Conservation (phyloP, 1,284 basidiomycete species). For the Tranzscheliella williamsii region DNA sequence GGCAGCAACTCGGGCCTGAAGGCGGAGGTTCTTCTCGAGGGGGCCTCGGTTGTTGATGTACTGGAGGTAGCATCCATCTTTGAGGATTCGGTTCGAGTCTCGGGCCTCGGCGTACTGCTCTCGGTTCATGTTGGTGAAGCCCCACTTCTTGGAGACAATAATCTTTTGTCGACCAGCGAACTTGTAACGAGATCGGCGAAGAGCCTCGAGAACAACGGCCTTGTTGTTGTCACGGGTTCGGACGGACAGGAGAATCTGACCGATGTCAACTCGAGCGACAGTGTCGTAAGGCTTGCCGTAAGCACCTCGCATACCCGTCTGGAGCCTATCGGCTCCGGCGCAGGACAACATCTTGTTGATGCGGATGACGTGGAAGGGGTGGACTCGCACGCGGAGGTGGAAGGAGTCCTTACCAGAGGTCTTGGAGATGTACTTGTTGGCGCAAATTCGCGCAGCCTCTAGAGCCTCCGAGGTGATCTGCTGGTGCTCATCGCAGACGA, state of each 20-base stretch:
- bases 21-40: conserved; percentile 56
- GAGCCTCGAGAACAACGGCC: conserved; percentile 89
- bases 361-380: conserved; percentile 97
- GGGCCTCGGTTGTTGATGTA: conserved; percentile 59
- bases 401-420: conserved; percentile 97
- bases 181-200: conserved; percentile 85
- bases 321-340: conserved; percentile 92
- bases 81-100: conserved; percentile 67
- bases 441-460: conserved; percentile 97
- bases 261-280: conserved; percentile 92
- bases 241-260: conserved; percentile 94
- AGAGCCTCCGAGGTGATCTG: conserved; percentile 94
- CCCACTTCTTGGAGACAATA: conserved; percentile 73
- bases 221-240: conserved; percentile 88
- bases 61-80: conserved; percentile 59
- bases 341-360: conserved; percentile 99
- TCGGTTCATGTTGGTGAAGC: conserved; percentile 93
- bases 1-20: conserved; percentile 57
- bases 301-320: conserved; percentile 99
- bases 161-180: conserved; percentile 99
- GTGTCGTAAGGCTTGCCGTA: conserved; percentile 99
- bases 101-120: conserved; percentile 86
- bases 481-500: conserved; percentile 98
- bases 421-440: conserved; percentile 99
- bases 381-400: conserved; percentile 95